A percentile compares a stretch with the other conserved stretches of the same genome.
These are phyloP conservation scores for Draba incana DNA, from an alignment of 345 rosid genomes.

Conservation along the genomic window DNA sequence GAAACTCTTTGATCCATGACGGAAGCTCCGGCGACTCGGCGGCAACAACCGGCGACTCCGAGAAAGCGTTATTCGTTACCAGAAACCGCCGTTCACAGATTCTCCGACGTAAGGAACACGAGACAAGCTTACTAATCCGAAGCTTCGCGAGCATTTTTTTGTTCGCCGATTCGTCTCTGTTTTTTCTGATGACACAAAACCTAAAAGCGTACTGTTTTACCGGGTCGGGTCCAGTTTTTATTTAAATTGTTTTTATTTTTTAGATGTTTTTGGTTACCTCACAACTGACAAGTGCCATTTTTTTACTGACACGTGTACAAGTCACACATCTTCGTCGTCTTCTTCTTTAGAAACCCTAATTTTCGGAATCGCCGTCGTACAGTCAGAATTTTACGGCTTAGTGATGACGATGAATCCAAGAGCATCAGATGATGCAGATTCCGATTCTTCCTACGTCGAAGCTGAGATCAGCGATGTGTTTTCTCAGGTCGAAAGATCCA, in stretches of 20 bases:
- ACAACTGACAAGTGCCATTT: slow-evolving; percentile 17
- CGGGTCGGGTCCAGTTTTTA: not conserved
- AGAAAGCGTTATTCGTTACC: slow-evolving; percentile 32
- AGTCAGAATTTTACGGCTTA: slow-evolving; percentile 7
- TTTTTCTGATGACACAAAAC: slow-evolving; percentile 26
- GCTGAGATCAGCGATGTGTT: slow-evolving; percentile 39
- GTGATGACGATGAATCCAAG: slow-evolving; percentile 7
- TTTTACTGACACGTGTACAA: slow-evolving; percentile 30
- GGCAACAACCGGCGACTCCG: slow-evolving; percentile 37
- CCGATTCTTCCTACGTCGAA: slow-evolving; percentile 49
- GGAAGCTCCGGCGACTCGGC: slow-evolving; percentile 72
- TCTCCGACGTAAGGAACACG: slow-evolving; percentile 25
- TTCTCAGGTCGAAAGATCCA: slow-evolving; percentile 34
- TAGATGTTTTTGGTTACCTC: not conserved
- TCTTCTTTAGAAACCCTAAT: slow-evolving; percentile 21
- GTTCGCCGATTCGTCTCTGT: slow-evolving; percentile 5
- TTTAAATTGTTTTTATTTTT: not conserved
- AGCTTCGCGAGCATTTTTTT: slow-evolving; percentile 23
- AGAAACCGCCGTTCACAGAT: slow-evolving; percentile 19
- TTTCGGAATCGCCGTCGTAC: slow-evolving; percentile 11
- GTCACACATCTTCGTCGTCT: slow-evolving; percentile 11
- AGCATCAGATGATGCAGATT: slow-evolving; percentile 61
- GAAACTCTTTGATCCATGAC: slow-evolving; percentile 57
- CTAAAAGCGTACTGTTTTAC: slow-evolving; percentile 23
- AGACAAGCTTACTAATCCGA: slow-evolving; percentile 29